A percentile compares a stretch with the other conserved stretches of the same genome.
Conservation (phyloP, 2,329 filamentous ascomycete species). For the Pezicula neosporulosa region DNA sequence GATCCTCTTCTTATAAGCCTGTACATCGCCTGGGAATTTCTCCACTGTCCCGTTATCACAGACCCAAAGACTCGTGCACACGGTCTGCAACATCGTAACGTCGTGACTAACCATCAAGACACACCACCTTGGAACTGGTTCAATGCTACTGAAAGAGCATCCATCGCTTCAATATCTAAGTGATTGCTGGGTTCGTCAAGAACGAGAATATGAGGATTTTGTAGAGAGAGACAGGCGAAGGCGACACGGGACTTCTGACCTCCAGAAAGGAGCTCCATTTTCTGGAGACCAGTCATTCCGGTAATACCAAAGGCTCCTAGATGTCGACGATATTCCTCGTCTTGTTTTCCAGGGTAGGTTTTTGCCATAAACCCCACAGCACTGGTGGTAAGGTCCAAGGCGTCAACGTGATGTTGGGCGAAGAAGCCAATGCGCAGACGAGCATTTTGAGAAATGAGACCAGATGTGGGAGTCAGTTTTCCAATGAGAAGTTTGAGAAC, state of each 20-base stretch:
- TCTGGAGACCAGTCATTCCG: conserved; percentile 93
- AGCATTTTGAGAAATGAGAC: conserved; percentile 84
- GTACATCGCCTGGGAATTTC: conserved; percentile 93
- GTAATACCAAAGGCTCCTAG: conserved; percentile 88
- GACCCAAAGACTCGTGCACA: conserved; percentile 94
- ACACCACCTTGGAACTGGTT: conserved; percentile 89
- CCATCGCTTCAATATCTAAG: conserved; percentile 97
- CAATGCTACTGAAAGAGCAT: conserved; percentile 82
- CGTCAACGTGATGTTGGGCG: conserved; percentile 97
- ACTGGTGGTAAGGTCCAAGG: conserved; percentile 81
- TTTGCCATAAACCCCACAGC: conserved; percentile 97
- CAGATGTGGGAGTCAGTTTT: conserved; percentile 71
- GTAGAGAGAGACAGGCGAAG: conserved; percentile 91
- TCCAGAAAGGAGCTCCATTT: conserved; percentile 90
- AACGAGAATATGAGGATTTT: conserved; percentile 94
- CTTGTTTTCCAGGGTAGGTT: conserved; percentile 82
- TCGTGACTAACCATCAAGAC: conserved; percentile 99
- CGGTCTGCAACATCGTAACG: conserved; percentile 96
- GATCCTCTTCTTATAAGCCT: conserved; percentile 97
- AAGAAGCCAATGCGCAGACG: conserved; percentile 93
- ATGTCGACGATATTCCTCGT: conserved; percentile 95
- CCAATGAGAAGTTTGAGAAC: conserved; percentile 97
- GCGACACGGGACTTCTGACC: conserved; percentile 98
- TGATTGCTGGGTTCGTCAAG: conserved; percentile 99
- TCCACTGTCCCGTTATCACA: conserved; percentile 92